Evolutionary conservation across 805 yeast species (phyloP).

Genomic region (Priceomyces haplophilus): DNA sequence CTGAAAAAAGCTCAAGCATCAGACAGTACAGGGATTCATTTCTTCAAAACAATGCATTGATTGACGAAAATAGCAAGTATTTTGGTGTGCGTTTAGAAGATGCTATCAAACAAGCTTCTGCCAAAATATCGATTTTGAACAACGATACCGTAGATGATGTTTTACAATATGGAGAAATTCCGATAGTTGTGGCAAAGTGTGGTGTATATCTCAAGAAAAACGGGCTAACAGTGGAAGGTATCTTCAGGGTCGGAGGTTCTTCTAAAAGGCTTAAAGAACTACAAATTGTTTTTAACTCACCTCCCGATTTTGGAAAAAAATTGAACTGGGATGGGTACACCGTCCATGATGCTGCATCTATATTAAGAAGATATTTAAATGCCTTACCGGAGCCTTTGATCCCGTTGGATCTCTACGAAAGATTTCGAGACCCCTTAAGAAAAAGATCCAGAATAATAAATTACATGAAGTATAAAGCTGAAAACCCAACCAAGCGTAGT

Average conservation of each 20-base stretch:
- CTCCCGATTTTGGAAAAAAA: slow-evolving; percentile 87
- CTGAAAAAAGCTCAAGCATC: slow-evolving; percentile 28
- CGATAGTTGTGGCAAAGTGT: slow-evolving; percentile 93
- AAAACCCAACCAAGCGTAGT: slow-evolving; percentile 26
- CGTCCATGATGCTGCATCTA: slow-evolving; percentile 94
- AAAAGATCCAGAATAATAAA: slow-evolving; percentile 61
- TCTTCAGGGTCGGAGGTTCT: slow-evolving; percentile 90
- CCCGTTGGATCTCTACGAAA: slow-evolving; percentile 72
- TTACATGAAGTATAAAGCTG: slow-evolving; percentile 61
- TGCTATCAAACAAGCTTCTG: slow-evolving; percentile 74
- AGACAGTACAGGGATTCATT: slow-evolving; percentile 52
- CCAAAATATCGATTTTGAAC: slow-evolving; percentile 63
- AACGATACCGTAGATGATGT: slow-evolving; percentile 53
- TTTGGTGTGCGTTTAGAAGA: slow-evolving; percentile 75
- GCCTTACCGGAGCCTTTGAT: slow-evolving; percentile 90
- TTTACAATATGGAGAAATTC: slow-evolving; percentile 82
- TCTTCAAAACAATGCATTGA: slow-evolving; percentile 41
- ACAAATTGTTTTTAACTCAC: slow-evolving; percentile 76
- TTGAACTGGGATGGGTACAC: slow-evolving; percentile 90
- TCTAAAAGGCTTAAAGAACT: slow-evolving; percentile 82
- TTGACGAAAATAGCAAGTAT: slow-evolving; percentile 53
- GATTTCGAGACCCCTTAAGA: slow-evolving; percentile 73
- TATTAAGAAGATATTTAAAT: slow-evolving; percentile 80
- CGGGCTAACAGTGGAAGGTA: slow-evolving; percentile 81
- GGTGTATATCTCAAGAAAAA: slow-evolving; percentile 80